phyloP scores from a whole-genome alignment of 352 stramenopile species.

The Pythium scleroteichum region DNA sequence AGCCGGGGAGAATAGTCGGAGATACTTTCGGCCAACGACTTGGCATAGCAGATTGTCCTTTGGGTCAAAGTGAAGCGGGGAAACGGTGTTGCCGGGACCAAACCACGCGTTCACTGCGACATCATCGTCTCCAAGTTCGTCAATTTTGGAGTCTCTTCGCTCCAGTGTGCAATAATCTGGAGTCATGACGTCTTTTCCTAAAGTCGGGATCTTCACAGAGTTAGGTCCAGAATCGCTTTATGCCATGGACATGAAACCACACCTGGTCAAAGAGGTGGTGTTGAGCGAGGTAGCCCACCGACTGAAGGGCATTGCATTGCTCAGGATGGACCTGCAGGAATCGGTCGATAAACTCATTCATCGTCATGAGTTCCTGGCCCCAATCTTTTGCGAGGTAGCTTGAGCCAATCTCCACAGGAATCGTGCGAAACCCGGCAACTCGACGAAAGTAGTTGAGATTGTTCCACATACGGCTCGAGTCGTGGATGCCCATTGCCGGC shows the following conservation, averaged over 20 bases:
- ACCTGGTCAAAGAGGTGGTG: constrained; percentile 91
- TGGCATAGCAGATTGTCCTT: constrained; percentile 91
- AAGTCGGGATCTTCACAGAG: constrained; percentile 61
- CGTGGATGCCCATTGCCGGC: constrained; percentile 59
- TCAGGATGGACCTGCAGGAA: constrained; percentile 30
- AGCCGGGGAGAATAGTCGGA: constrained; percentile 72
- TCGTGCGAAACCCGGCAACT: constrained; percentile 70
- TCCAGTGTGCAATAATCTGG: constrained; percentile 89
- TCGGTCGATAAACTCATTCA: constrained; percentile 79
- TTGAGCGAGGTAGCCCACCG: constrained; percentile 82
- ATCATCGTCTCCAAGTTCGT: constrained; percentile 58
- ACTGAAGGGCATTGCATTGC: no score
- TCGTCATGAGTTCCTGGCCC: constrained; percentile 76
- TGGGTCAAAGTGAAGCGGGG: constrained; percentile 87
- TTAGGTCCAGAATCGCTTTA: not conserved
- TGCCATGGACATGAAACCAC: constrained; percentile 3
- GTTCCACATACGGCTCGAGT: constrained; percentile 49
- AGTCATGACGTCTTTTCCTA: constrained; percentile 79
- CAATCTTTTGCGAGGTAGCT: constrained; percentile 83
- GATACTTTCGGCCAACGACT: constrained; percentile 81
- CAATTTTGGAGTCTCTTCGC: constrained; percentile 34
- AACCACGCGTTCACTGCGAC: constrained; percentile 90
- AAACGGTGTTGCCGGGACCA: constrained; percentile 75
- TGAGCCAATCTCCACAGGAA: constrained; percentile 82
- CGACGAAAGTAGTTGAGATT: constrained; percentile 68